These are phyloP conservation scores for Crithidia fasciculata DNA, from an alignment of 208 protist species.

Conservation along the genomic window DNA sequence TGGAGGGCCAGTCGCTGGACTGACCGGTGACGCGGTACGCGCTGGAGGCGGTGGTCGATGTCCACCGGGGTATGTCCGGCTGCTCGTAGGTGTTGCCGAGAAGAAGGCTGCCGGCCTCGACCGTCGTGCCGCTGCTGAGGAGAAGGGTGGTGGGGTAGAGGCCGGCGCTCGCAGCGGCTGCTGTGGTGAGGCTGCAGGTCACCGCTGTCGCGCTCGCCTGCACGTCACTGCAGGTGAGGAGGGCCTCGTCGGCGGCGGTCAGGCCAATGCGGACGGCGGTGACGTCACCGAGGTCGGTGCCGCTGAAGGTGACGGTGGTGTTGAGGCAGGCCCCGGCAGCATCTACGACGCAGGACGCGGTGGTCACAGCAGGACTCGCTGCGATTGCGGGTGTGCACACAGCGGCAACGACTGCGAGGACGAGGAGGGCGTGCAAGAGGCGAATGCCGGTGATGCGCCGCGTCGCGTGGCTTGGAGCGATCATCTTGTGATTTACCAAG, in stretches of 20 bases:
- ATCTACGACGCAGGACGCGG: conserved; percentile 3
- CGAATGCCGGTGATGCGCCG: too few relatives aligned
- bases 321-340: conserved; percentile 2
- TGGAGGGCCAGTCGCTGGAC: conserved; percentile 32
- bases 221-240: conserved; percentile 5
- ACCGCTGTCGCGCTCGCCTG: neutral
- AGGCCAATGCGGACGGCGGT: conserved; percentile 16
- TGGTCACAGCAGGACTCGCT: neutral
- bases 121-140: neutral
- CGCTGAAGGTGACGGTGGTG: conserved; percentile 17
- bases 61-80: neutral
- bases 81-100: conserved; percentile 9
- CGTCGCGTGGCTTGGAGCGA: too few relatives aligned
- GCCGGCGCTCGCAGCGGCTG: neutral
- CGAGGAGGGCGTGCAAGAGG: too few relatives aligned
- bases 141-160: conserved; percentile 28
- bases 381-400: neutral
- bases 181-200: conserved; percentile 24
- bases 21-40: conserved; percentile 22
- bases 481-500: too few relatives aligned
- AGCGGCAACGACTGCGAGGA: neutral
- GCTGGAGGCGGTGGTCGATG: neutral
- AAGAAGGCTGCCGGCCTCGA: conserved; percentile 24
- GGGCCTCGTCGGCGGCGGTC: neutral
- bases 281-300: conserved; percentile 9